Evolutionary conservation across 768 basidiomycete genomes (phyloP), one percentile per base, ranked within the genome.

Genomic region (Amanita fuliginea): DNA sequence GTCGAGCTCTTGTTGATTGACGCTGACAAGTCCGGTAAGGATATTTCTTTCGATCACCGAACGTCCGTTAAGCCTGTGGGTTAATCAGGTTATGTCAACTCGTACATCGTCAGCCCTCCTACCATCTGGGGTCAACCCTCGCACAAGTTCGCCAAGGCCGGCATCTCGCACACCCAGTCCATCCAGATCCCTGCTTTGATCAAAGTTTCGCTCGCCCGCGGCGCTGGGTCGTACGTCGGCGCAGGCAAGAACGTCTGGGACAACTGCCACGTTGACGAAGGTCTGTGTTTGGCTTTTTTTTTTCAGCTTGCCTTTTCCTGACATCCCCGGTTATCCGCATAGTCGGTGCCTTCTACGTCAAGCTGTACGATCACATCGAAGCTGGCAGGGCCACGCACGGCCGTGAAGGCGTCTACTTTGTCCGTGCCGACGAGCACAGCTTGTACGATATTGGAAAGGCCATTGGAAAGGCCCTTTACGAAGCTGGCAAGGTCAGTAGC

Each of bases 81-180:
- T 1, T 50, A 75, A 8, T 28, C 1, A 28, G 79, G 74, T 6
- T 77, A 77, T 53, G 64, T 73, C 39, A 73, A 65, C 54, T 68
- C 67, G 1, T 74, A 77, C 60, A 75, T 80, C 4, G 59, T 81
- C 19, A 57, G 73, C 9, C 77, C 78, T 1, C 68, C 72, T 2
- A 78, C 80, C 0, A 77, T 88, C 24, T 86, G 76, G 54, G 81
- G 78, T 37, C 63, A 77, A 30, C 74, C 78, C 2, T 59, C 57
- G 5, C 72, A 71, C 6, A 59, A 57, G 5, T 66, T 84, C 19
- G 72, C 74, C 34, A 70, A 77, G 19, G 59, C 64, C 4, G 79
- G 74, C 6, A 66, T 84, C 33, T 68, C 75, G 33, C 79, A 83
- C 54, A 57, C 65, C 0, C 65, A 72, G 46, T 83, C 80, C 0